phyloP scores from a whole-genome alignment of 306 rosid species.

The Malus sieversii region DNA sequence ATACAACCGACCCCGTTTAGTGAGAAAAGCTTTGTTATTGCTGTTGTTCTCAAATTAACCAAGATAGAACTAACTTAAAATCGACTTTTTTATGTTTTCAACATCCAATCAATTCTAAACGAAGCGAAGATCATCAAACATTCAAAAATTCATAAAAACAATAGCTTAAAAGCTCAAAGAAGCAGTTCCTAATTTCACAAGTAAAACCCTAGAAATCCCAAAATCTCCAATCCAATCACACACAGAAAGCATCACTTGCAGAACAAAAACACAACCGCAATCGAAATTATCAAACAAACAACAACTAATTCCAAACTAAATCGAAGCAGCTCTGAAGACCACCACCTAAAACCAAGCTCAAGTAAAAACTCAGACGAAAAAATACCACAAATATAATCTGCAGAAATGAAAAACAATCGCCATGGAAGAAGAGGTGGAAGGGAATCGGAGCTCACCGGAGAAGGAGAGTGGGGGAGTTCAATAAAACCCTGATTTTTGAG shows the following conservation, averaged over 20 bases:
- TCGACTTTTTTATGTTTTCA: not conserved
- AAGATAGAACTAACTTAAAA: not conserved
- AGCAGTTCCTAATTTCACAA: not conserved
- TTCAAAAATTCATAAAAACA: not conserved
- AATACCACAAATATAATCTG: not conserved
- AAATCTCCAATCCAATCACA: constrained; percentile 1
- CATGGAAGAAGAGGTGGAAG: not conserved
- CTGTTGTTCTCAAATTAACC: not conserved
- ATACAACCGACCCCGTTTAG: no score
- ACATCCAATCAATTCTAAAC: not conserved
- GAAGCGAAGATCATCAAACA: not conserved
- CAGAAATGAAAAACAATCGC: not conserved
- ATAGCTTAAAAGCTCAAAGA: not conserved
- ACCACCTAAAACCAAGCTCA: not conserved
- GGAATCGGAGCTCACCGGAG: constrained; percentile 26
- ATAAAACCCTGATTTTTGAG: constrained; percentile 15
- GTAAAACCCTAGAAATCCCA: constrained; percentile 18
- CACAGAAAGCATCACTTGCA: constrained; percentile 5
- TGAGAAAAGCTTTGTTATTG: no score
- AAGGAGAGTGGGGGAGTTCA: not conserved
- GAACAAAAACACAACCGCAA: not conserved
- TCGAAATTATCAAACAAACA: not conserved
- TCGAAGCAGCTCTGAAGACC: not conserved
- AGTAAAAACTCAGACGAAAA: not conserved
- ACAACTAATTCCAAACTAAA: constrained; percentile 3